Conservation (phyloP, 2,329 filamentous ascomycete genomes). For the Phaeoacremonium minimum region DNA sequence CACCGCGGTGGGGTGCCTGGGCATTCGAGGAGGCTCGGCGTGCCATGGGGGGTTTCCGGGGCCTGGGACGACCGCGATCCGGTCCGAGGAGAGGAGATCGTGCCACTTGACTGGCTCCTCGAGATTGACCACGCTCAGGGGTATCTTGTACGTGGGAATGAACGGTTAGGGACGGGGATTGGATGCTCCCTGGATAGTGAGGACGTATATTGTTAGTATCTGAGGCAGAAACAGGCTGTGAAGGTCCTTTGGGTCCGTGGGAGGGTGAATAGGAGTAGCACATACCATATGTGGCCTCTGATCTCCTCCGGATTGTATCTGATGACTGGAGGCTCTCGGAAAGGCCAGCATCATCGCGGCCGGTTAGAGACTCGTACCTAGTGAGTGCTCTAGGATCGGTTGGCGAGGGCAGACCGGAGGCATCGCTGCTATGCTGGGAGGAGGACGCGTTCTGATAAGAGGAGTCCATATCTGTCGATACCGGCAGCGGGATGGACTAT, state of each 20-base stretch:
- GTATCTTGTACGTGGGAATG: constrained; percentile 27
- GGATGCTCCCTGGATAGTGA: constrained; percentile 9
- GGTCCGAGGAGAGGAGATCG: constrained; percentile 40
- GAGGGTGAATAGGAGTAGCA: constrained; percentile 9
- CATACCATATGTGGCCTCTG: constrained; percentile 55
- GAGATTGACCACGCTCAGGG: constrained; percentile 32
- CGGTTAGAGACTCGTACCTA: constrained; percentile 25
- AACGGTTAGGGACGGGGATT: constrained; percentile 10
- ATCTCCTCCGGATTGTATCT: constrained; percentile 55
- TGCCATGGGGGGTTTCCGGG: constrained; percentile 68
- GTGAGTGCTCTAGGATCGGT: constrained; percentile 43
- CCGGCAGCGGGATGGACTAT: neutral
- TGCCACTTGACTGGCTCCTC: constrained; percentile 27
- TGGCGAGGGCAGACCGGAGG: constrained; percentile 37
- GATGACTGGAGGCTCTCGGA: constrained; percentile 55
- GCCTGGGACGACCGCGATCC: constrained; percentile 46
- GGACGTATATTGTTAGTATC: constrained; percentile 6
- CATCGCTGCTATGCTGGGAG: constrained; percentile 36
- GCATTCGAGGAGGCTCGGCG: constrained; percentile 71
- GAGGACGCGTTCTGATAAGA: neutral
- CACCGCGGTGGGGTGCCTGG: constrained; percentile 72
- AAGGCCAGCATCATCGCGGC: constrained; percentile 34
- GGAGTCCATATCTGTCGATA: too few species aligned
- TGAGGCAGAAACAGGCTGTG: constrained; percentile 2
- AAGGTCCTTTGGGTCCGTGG: neutral